phyloP scores from a whole-genome alignment of 352 stramenopile species.

The Phytophthora colocasiae region DNA sequence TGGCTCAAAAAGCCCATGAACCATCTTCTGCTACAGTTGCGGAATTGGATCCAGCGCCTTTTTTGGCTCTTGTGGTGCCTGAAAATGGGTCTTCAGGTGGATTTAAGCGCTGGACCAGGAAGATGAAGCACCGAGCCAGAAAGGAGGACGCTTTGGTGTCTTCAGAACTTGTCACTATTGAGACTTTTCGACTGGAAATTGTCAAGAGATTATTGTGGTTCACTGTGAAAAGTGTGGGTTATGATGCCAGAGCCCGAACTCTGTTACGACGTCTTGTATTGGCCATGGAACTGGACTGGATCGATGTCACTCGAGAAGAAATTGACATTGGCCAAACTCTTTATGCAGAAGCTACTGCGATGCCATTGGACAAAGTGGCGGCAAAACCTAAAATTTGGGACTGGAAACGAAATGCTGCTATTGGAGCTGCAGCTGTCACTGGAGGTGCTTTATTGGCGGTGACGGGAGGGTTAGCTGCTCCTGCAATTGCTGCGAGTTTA shows the following conservation, averaged over 20 bases:
- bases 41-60: constrained; percentile 65
- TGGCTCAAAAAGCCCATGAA: constrained; percentile 30
- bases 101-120: constrained; percentile 41
- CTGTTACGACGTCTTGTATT: constrained; percentile 58
- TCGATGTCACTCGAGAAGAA: constrained; percentile 71
- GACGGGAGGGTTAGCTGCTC: constrained; percentile 70
- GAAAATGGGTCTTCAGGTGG: constrained; percentile 26
- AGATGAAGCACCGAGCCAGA: constrained; percentile 32
- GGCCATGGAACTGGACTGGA: constrained; percentile 66
- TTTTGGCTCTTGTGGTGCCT: constrained; percentile 62
- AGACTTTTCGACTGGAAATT: constrained; percentile 63
- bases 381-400: constrained; percentile 71
- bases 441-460: constrained; percentile 77
- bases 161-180: constrained; percentile 28
- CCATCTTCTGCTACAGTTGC: constrained; percentile 18
- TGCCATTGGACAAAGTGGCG: constrained; percentile 70
- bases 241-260: constrained; percentile 72
- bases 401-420: constrained; percentile 82
- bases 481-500: constrained; percentile 68
- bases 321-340: constrained; percentile 70
- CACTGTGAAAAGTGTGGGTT: constrained; percentile 76
- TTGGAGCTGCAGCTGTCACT: constrained; percentile 73
- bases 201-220: constrained; percentile 82
- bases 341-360: constrained; percentile 75
- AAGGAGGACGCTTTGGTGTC: constrained; percentile 12